phyloP scores from a whole-genome alignment of 2,329 filamentous ascomycete genomes.

The Colletotrichum sansevieriae region DNA sequence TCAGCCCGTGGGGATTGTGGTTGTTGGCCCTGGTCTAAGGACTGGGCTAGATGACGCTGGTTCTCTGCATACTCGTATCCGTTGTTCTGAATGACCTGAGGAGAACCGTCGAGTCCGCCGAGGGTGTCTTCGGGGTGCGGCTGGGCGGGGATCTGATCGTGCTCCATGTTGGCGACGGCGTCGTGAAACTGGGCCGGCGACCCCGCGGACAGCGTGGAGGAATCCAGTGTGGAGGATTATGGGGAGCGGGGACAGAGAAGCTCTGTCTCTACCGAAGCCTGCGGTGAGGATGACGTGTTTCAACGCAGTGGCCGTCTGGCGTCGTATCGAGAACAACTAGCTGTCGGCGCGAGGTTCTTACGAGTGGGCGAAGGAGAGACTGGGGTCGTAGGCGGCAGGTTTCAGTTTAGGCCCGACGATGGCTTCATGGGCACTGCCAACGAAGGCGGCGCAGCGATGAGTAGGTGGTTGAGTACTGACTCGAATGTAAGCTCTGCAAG shows the following conservation, averaged over 20 bases:
- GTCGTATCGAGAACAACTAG: conserved; percentile 21
- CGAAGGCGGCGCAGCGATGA: conserved; percentile 11
- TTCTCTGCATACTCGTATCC: conserved; percentile 51
- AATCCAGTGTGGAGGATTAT: conserved; percentile 62
- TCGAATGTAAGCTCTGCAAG: conserved; percentile 22
- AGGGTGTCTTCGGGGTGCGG: conserved; percentile 64
- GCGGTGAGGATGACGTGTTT: conserved; percentile 36
- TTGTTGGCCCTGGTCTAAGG: conserved; percentile 63
- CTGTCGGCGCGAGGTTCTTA: conserved; percentile 17
- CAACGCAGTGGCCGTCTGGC: conserved; percentile 9
- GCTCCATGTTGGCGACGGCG: conserved; percentile 66
- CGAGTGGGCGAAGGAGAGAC: conserved; percentile 17
- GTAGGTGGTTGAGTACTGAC: conserved; percentile 19
- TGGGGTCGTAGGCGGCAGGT: conserved; percentile 34
- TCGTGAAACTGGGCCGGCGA: conserved; percentile 67
- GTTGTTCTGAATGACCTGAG: conserved; percentile 54
- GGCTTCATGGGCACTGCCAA: conserved; percentile 39
- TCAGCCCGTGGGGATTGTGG: conserved; percentile 55
- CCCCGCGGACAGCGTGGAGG: conserved; percentile 61
- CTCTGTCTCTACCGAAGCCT: conserved; percentile 42
- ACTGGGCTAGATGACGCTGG: conserved; percentile 58
- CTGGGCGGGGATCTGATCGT: conserved; percentile 52
- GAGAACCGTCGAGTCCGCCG: conserved; percentile 62
- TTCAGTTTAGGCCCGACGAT: conserved; percentile 39
- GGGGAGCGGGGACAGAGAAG: conserved; percentile 35